Conservation (phyloP, 345 rosid species). For the Populus alba region DNA sequence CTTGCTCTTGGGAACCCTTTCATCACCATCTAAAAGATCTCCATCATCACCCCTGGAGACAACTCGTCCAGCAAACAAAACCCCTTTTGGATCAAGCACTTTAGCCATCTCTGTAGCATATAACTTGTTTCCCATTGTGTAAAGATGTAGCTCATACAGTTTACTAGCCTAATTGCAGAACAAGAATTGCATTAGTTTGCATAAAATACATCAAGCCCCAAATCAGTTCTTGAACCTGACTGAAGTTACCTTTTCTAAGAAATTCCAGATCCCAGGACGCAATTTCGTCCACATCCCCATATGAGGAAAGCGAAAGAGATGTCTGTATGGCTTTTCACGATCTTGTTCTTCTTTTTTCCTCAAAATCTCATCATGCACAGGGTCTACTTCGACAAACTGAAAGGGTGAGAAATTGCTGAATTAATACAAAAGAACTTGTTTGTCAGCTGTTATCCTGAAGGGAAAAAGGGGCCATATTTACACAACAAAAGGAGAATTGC, state of each 20-base stretch:
- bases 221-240: neutral
- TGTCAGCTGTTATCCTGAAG: neutral
- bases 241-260: constrained; percentile 76
- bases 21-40: constrained; percentile 78
- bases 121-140: constrained; percentile 97
- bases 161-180: constrained; percentile 68
- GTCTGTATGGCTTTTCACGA: constrained; percentile 79
- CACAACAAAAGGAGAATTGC: constrained; percentile 29
- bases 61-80: constrained; percentile 86
- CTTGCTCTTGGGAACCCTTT: constrained; percentile 87
- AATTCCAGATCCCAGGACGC: constrained; percentile 97
- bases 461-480: neutral
- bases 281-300: constrained; percentile 99
- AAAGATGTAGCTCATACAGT: constrained; percentile 88
- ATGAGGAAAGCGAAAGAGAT: constrained; percentile 82
- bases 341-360: constrained; percentile 95
- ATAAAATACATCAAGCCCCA: neutral
- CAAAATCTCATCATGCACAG: constrained; percentile 76
- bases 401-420: constrained; percentile 4
- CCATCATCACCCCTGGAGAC: constrained; percentile 96
- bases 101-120: constrained; percentile 99
- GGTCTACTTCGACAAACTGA: constrained; percentile 85
- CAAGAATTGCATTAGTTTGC: constrained; percentile 8
- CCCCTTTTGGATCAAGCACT: constrained; percentile 89
- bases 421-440: neutral